Evolutionary conservation across 1,284 basidiomycete genomes (phyloP).

Genomic region (Ustilago sp.): DNA sequence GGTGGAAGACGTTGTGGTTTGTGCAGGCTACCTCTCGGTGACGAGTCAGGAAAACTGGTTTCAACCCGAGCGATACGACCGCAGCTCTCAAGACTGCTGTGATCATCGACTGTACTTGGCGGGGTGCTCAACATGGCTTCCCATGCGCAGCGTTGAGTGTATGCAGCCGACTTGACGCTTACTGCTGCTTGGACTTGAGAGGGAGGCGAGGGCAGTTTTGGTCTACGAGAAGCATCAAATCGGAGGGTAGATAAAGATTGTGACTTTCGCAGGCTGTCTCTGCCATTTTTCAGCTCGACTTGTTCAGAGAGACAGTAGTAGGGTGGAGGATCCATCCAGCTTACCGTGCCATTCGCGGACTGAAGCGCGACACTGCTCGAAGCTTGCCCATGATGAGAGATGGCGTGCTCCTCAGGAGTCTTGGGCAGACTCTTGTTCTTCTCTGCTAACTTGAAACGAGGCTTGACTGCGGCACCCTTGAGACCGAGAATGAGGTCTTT

Average conservation of each 20-base stretch:
- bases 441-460: conserved; percentile 7
- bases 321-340: conserved; percentile 18
- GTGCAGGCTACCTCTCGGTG: conserved; percentile 5
- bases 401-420: background rate
- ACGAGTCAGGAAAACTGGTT: background rate
- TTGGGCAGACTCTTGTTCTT: conserved; percentile 17
- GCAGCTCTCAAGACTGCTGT: conserved; percentile 12
- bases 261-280: conserved; percentile 25
- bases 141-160: conserved; percentile 15
- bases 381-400: background rate
- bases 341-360: background rate
- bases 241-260: conserved; percentile 26
- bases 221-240: conserved; percentile 15
- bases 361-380: background rate
- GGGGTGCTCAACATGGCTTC: conserved; percentile 9
- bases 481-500: conserved; percentile 26
- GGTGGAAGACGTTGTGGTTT: conserved; percentile 32
- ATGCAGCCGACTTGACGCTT: background rate
- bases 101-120: conserved; percentile 17
- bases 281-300: background rate
- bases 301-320: conserved; percentile 14
- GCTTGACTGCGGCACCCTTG: conserved; percentile 9
- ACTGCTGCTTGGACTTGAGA: background rate
- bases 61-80: background rate
- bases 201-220: background rate